Evolutionary conservation across 129 eudicot species (phyloP).

Genomic region (Oenanthe sinensis): DNA sequence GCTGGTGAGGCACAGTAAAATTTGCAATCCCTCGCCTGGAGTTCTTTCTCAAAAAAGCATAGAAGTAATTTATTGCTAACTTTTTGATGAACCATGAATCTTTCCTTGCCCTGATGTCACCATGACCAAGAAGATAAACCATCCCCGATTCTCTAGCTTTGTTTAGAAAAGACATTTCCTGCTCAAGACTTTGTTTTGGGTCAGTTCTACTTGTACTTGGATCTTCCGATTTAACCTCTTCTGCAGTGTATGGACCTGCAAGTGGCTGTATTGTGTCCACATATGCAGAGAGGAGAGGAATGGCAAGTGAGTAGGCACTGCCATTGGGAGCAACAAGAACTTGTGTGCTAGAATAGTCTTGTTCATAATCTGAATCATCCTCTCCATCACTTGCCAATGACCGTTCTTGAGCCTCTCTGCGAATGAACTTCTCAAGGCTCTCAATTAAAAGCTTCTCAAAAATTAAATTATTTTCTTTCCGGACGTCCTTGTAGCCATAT

Average conservation of each 20-base stretch:
- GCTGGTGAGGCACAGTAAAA: constrained; percentile 84
- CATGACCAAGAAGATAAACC: constrained; percentile 94
- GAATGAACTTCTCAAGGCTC: constrained; percentile 92
- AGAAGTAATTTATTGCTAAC: constrained; percentile 76
- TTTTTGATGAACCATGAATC: constrained; percentile 92
- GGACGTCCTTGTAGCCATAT: constrained; percentile 94
- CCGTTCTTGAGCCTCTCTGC: constrained; percentile 89
- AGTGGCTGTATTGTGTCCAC: constrained; percentile 27
- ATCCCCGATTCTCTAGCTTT: constrained; percentile 85
- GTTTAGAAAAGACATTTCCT: constrained; percentile 68
- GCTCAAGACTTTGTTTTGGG: constrained; percentile 69
- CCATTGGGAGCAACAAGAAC: constrained; percentile 62
- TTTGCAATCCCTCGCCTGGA: constrained; percentile 83
- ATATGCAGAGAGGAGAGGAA: constrained; percentile 57
- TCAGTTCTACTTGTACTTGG: constrained; percentile 19
- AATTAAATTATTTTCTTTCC: constrained; percentile 77
- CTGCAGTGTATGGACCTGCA: constrained; percentile 53
- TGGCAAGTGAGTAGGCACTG: constrained; percentile 59
- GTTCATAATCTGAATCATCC: constrained; percentile 45
- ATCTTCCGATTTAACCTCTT: constrained; percentile 27
- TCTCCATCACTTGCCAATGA: constrained; percentile 81
- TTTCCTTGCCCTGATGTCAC: constrained; percentile 77
- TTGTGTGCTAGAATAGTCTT: constrained; percentile 30
- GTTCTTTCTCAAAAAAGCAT: constrained; percentile 79
- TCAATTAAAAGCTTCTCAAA: constrained; percentile 82